Evolutionary conservation across 768 basidiomycete genomes (phyloP), one percentile per base, ranked within the genome.

Genomic region (Tulasnella sp.): DNA sequence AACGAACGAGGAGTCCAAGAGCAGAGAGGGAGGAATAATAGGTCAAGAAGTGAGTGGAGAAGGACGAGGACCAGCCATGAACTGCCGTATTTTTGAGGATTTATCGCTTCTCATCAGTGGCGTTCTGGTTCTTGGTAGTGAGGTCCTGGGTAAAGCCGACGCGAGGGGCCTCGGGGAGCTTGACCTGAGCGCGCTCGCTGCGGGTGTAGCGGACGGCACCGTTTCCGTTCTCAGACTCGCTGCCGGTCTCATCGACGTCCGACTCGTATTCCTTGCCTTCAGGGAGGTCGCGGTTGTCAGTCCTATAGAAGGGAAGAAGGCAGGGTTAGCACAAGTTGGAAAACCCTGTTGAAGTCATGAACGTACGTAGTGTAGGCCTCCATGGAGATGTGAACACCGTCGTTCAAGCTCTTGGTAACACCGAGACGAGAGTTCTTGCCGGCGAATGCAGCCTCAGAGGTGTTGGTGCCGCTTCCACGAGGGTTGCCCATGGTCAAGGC

Each of bases 331-430:
- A 35, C 32, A 16, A 26, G 61, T 35, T 29, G 4, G 61, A 67
- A 20, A 18, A 15, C 0, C 7, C 0, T 2, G 0, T 15, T 67
- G 61, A 67, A 35, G 73, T 5, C 42, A 23, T 7, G 74, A 51
- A 57, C 75, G 0, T 76, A 70, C 42, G 71, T 77, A 5, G 77
- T 71, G 69, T 77, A 77, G n/a, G 77, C 77, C 55, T 77, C 77
- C 77, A 73, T 77, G 40, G 77, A 77, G 77, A 77, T 77, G 71
- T 77, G 77, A 13, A 77, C 71, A 46, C 77, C 77, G 44, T 70
- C 55, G 44, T 75, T 51, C 39, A 51, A 39, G 55, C 39, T 40
- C 74, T 75, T 75, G 32, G 74, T 55, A 16, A 46, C 39, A 40
- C 39, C 70, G 70, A 72, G 70, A 42, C 70, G 70, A 6, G 70